Conservation (phyloP, 495 filamentous ascomycete genomes). For the Pseudevernia furfuracea region DNA sequence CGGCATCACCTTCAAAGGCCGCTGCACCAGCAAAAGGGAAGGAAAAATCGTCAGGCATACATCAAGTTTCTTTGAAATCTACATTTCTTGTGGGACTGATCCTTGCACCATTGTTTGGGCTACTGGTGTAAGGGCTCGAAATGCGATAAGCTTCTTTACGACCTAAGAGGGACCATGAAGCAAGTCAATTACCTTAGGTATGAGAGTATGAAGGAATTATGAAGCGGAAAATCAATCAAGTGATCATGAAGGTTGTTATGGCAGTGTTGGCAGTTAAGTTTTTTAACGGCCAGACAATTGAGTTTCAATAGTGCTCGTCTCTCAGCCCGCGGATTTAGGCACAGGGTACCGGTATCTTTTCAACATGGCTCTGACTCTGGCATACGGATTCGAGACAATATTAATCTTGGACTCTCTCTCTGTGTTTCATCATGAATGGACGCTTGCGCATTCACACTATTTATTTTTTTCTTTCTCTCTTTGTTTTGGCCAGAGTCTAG, state of each 20-base stretch:
- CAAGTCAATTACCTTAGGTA: neutral
- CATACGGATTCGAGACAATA: no score
- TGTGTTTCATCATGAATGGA: neutral
- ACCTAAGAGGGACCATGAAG: neutral
- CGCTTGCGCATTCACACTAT: neutral
- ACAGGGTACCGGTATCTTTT: no score
- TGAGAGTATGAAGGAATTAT: no score
- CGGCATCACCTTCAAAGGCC: slow-evolving; percentile 7
- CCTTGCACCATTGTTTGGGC: slow-evolving; percentile 4
- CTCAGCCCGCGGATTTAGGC: neutral
- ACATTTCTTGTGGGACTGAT: slow-evolving; percentile 19
- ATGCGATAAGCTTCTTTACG: neutral
- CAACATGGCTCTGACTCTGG: neutral
- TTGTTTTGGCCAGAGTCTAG: neutral
- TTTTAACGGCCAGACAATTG: neutral
- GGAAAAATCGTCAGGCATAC: slow-evolving; percentile 1
- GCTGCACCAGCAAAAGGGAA: slow-evolving; percentile 7
- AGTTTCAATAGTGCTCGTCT: neutral
- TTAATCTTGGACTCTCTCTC: no score
- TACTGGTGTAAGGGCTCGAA: neutral
- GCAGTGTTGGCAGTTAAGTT: neutral
- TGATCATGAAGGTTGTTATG: neutral
- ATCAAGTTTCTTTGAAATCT: slow-evolving; percentile 14
- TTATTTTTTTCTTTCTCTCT: neutral
- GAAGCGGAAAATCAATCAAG: neutral